Base-by-base conservation (phyloP, 768 basidiomycete species). In the Amanita pallidorosea region DNA sequence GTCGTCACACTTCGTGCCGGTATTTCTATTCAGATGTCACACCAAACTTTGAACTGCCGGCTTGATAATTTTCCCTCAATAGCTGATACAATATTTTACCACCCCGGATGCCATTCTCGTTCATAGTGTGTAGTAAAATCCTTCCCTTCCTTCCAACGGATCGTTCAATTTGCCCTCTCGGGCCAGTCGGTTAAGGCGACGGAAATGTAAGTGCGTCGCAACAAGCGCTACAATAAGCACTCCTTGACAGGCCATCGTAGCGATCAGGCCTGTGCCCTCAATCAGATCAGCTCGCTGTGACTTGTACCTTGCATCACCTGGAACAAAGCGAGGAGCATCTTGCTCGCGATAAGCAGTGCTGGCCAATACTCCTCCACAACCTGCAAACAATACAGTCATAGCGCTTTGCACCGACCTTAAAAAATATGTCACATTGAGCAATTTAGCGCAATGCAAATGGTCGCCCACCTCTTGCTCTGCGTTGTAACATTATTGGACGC, bases 401-500 rank as follows among this genome's bases (percentile, higher is more conserved):
- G 72, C 72, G 40, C 66, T 69, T 49, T 63, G 62, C 18, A 69
- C 65, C 20, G 63, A 65, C 51, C 63, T 68, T 15, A 48, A 12
- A 22, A 23, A n/a, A n/a, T n/a, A 36, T 22, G 33, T 22, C 12
- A 29, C 6, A 25, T 37, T 25, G 27, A 20, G 35, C 23, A 13
- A 25, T 9, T 38, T 6, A 18, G n/a, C 17, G 2, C 2, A 12
- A 12, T 34, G 13, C 3, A 2, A 48, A 37, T 5, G 11, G 27
- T 38, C 5, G 20, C 52, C 25, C 49, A 67, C 68, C 64, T 65
- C 61, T 74, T 75, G 48, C 70, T 72, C 48, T 75, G 73, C 12
- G 72, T 70, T 8, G 72, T 71, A 5, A 74, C 72, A 54, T 76
- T 76, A 54, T 74, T 74, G 5, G 70, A 65, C 40, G 64, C 61